Evolutionary conservation across 139 green algal species (phyloP).

Genomic region (Chlorella sp.): DNA sequence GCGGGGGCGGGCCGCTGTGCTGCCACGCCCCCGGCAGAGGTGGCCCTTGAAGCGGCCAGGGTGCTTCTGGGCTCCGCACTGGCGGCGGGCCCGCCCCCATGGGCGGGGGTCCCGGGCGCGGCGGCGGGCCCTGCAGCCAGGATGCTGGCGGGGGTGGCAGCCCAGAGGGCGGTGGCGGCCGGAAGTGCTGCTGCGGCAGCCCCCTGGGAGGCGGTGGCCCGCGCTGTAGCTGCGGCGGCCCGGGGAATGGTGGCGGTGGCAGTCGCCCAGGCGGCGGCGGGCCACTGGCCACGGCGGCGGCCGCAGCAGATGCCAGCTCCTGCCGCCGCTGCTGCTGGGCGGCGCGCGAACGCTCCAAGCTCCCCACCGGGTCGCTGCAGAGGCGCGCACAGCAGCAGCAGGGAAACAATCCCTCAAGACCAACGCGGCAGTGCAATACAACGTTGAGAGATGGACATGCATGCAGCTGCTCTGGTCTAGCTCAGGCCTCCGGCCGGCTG

Average conservation of each 20-base stretch:
- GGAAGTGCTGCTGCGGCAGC: not conserved
- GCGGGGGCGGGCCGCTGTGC: too few species aligned
- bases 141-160: not conserved
- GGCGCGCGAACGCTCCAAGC: slow-evolving; percentile 7
- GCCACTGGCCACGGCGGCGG: not conserved
- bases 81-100: too few species aligned
- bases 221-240: not conserved
- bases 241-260: not conserved
- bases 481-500: too few species aligned
- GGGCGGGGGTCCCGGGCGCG: too few species aligned
- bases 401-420: not conserved
- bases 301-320: not conserved
- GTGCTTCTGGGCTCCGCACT: too few species aligned
- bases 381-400: not conserved
- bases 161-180: not conserved
- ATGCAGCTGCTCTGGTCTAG: not conserved
- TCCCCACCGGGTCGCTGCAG: slow-evolving; percentile 23
- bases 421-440: not conserved
- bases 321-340: slow-evolving; percentile 15
- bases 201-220: not conserved
- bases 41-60: too few species aligned
- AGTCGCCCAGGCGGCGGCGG: not conserved
- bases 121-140: too few species aligned
- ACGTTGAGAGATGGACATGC: not conserved
- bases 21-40: too few species aligned